These are phyloP conservation scores for Colletotrichum chrysophilum DNA, from an alignment of 2,329 filamentous ascomycete genomes.

Conservation along the genomic window DNA sequence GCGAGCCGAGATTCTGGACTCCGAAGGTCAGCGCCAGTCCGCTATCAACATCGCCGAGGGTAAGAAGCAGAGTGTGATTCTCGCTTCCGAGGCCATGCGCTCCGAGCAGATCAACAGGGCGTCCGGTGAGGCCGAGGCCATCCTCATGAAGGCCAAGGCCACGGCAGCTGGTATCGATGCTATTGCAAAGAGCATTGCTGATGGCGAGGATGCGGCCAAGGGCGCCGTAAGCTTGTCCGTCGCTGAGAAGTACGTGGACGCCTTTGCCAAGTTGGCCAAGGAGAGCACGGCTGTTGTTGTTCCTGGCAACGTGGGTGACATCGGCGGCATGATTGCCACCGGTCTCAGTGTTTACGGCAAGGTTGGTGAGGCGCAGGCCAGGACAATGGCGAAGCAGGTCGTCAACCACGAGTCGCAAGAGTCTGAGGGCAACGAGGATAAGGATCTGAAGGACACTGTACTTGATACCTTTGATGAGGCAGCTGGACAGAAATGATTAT, in stretches of 20 bases:
- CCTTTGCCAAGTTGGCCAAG: conserved; percentile 89
- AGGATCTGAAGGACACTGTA: conserved; percentile 42
- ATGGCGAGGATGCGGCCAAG: conserved; percentile 78
- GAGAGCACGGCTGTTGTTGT: conserved; percentile 96
- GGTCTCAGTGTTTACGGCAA: conserved; percentile 96
- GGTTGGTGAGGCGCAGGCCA: conserved; percentile 81
- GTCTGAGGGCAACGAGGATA: conserved; percentile 14
- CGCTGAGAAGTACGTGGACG: conserved; percentile 97
- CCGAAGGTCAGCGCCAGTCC: conserved; percentile 93
- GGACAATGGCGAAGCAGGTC: conserved; percentile 63
- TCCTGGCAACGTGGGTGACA: conserved; percentile 95
- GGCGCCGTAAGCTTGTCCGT: conserved; percentile 86
- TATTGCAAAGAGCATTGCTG: conserved; percentile 76
- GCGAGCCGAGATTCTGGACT: conserved; percentile 96
- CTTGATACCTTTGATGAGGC: conserved; percentile 45
- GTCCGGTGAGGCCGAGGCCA: conserved; percentile 92
- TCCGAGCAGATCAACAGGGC: conserved; percentile 94
- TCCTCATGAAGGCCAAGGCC: conserved; percentile 81
- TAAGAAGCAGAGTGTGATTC: conserved; percentile 94
- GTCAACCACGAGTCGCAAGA: conserved; percentile 23
- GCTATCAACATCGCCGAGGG: conserved; percentile 99
- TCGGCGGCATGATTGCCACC: conserved; percentile 95
- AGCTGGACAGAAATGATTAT: conserved; percentile 32
- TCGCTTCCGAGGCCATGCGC: conserved; percentile 90
- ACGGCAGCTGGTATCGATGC: conserved; percentile 89